Conservation (phyloP, 2,329 filamentous ascomycete species). For the Tolypocladium ovalisporum region DNA sequence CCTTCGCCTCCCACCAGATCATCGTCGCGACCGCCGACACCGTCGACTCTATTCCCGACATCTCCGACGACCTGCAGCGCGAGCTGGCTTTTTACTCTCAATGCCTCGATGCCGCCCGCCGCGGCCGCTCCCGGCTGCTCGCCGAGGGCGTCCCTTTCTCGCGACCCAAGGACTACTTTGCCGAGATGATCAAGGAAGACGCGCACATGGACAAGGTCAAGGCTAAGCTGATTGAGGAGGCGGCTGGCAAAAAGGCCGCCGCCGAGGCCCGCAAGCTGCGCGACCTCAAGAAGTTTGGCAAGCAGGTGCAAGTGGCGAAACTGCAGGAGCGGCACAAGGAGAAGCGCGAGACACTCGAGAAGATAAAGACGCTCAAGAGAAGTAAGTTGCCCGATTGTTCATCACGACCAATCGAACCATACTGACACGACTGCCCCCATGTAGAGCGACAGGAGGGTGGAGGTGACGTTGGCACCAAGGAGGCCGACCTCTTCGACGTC, state of each 20-base stretch:
- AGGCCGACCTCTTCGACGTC: slow-evolving; percentile 85
- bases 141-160: slow-evolving; percentile 79
- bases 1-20: slow-evolving; percentile 77
- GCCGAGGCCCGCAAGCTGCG: slow-evolving; percentile 84
- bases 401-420: not conserved
- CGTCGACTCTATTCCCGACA: slow-evolving; percentile 58
- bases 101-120: slow-evolving; percentile 65
- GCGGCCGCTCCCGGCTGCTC: slow-evolving; percentile 63
- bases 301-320: slow-evolving; percentile 94
- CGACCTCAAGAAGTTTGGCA: slow-evolving; percentile 98
- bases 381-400: slow-evolving; percentile 50
- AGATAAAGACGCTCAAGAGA: slow-evolving; percentile 89
- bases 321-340: slow-evolving; percentile 87
- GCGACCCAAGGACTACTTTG: slow-evolving; percentile 89
- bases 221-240: slow-evolving; percentile 84
- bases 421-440: slow-evolving; percentile 3
- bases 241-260: slow-evolving; percentile 82
- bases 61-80: slow-evolving; percentile 83
- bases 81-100: slow-evolving; percentile 92
- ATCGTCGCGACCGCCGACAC: slow-evolving; percentile 59
- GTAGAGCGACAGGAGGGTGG: slow-evolving; percentile 72
- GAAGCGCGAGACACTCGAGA: slow-evolving; percentile 87
- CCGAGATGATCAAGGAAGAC: slow-evolving; percentile 98
- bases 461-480: slow-evolving; percentile 53
- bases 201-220: slow-evolving; percentile 98